phyloP scores from a whole-genome alignment of 2,329 filamentous ascomycete species.

The Fusarium caatingaense region DNA sequence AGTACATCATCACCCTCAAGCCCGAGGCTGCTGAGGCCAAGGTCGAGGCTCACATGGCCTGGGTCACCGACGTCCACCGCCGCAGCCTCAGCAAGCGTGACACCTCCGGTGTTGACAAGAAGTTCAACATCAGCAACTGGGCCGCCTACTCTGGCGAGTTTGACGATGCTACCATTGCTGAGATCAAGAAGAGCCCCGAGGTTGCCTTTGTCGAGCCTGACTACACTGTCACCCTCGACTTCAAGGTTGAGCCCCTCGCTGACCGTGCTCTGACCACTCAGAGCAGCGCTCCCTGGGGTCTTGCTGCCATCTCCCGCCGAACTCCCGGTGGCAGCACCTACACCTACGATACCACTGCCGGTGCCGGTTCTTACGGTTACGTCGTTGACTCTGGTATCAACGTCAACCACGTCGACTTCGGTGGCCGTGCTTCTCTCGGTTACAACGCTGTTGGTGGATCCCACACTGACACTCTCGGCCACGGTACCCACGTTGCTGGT shows the following conservation, averaged over 20 bases:
- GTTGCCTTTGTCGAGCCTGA: constrained; percentile 44
- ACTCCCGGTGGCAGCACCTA: constrained; percentile 50
- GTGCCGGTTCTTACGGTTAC: constrained; percentile 65
- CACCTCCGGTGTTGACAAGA: constrained; percentile 50
- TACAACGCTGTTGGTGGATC: constrained; percentile 52
- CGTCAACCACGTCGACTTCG: constrained; percentile 63
- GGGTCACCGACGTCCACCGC: constrained; percentile 62
- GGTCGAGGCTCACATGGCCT: constrained; percentile 60
- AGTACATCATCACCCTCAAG: constrained; percentile 72
- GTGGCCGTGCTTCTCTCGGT: constrained; percentile 57
- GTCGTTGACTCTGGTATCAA: constrained; percentile 72
- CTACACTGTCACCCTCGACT: constrained; percentile 36
- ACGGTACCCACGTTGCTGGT: constrained; percentile 58
- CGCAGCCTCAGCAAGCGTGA: constrained; percentile 64
- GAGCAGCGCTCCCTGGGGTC: constrained; percentile 40
- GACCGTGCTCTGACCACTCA: constrained; percentile 44
- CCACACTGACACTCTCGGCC: constrained; percentile 52
- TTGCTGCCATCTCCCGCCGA: constrained; percentile 46
- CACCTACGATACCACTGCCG: constrained; percentile 62
- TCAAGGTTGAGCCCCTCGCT: constrained; percentile 24
- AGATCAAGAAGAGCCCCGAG: constrained; percentile 55
- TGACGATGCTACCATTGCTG: constrained; percentile 53
- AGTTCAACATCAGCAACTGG: constrained; percentile 47
- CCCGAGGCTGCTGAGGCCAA: constrained; percentile 56
- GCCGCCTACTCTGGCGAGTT: constrained; percentile 58